These are phyloP conservation scores for Tuber indicum DNA, from an alignment of 495 filamentous ascomycete species.

Conservation along the genomic window DNA sequence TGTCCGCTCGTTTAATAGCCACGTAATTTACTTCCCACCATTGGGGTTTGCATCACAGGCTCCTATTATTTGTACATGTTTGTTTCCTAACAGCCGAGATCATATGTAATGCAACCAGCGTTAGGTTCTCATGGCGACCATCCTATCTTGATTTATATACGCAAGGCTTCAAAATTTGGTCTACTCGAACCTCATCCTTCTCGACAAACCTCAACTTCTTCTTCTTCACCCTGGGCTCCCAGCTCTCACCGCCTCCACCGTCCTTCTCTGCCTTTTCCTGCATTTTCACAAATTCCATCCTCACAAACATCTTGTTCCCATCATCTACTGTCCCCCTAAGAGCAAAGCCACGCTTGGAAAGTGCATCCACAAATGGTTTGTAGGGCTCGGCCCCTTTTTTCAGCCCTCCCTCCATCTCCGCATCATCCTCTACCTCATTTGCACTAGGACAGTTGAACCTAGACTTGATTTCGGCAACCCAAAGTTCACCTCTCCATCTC, in stretches of 20 bases:
- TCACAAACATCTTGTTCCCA: slow-evolving; percentile 96
- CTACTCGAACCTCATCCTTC: slow-evolving; percentile 49
- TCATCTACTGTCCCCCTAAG: slow-evolving; percentile 65
- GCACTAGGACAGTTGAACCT: slow-evolving; percentile 53
- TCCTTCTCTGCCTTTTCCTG: slow-evolving; percentile 57
- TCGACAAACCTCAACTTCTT: slow-evolving; percentile 40
- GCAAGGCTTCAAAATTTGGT: slow-evolving; percentile 83
- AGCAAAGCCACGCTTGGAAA: slow-evolving; percentile 69
- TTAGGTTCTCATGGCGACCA: slow-evolving; percentile 1
- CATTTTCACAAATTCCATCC: slow-evolving; percentile 84
- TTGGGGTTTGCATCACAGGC: neutral
- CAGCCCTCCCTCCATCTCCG: slow-evolving; percentile 50
- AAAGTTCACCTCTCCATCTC: slow-evolving; percentile 86
- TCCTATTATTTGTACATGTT: neutral
- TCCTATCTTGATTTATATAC: slow-evolving; percentile 83
- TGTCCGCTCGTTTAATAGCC: neutral
- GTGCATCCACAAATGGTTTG: slow-evolving; percentile 76
- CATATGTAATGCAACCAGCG: slow-evolving; percentile 3
- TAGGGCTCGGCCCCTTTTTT: slow-evolving; percentile 64
- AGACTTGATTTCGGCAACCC: slow-evolving; percentile 93
- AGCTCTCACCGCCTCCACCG: slow-evolving; percentile 35
- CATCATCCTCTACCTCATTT: slow-evolving; percentile 52
- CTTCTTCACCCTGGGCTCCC: slow-evolving; percentile 45
- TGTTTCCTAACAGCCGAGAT: neutral
- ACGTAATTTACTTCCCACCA: neutral